Base-by-base conservation (phyloP, 495 filamentous ascomycete genomes). In the Penicillium waksmanii region DNA sequence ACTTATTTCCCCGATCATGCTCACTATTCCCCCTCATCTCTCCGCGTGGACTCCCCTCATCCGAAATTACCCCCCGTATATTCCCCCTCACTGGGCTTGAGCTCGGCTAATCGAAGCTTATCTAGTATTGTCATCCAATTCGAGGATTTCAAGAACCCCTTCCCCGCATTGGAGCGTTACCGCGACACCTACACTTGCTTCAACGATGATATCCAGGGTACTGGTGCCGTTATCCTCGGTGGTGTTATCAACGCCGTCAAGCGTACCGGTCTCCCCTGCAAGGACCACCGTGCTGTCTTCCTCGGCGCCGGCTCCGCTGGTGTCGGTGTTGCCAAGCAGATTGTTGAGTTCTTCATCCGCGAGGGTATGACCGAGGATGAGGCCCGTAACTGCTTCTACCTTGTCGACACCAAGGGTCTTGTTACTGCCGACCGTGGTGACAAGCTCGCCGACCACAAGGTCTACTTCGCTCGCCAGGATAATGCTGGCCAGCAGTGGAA, bases 121-220 rank as follows among this genome's bases (percentile, higher is more conserved):
- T 60, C 8, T 69, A 86, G 91, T 57, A 96, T 98, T 80, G 87
- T 98, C 54, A 90, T 98, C 60, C 95, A 98, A 74, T 98, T 96
- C 63, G 95, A 98, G 77, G 95, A 98, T 63, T 98, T 96, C 78
- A 96, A 98, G 83, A 96, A 93, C 64, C 95, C 95, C 13, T 98
- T 98, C 85, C 90, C 91, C 56, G 91, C 94, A 50, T 82, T 98
- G 42, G 88, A 96, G 72, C 84, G 92, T 46, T 98, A 97, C 73
- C 88, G 88, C 48, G 84, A 90, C 65, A 84, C 80, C 52, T 93
- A 96, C 78, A 96, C 92, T 71, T 94, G 90, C 80, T 98, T 98
- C 85, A 98, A 98, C 69, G 95, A 98, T 68, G 95, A 98, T 68
- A 94, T 98, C 69, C 95, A 98, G 82, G 95, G 95, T 66, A 98